Conservation (phyloP, 345 rosid species). For the Populus deltoides region DNA sequence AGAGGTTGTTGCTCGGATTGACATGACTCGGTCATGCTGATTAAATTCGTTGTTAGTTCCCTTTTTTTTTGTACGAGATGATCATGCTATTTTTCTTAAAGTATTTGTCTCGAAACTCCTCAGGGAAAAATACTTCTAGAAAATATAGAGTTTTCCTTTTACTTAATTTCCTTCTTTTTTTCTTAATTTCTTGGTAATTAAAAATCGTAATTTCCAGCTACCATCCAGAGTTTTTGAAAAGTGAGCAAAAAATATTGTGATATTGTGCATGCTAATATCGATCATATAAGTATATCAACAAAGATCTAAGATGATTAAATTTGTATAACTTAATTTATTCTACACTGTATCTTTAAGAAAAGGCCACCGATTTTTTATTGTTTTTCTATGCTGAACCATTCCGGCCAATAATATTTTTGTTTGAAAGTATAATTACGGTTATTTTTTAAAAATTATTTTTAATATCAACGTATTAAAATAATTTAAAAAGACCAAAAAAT, state of each 20-base stretch:
- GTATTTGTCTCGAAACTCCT: background rate
- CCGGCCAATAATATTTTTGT: background rate
- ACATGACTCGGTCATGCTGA: too few species aligned
- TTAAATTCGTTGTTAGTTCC: too few species aligned
- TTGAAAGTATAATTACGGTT: too few species aligned
- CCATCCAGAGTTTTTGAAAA: background rate
- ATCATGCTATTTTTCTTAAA: too few species aligned
- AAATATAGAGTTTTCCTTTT: background rate
- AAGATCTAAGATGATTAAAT: background rate
- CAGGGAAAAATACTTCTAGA: too few species aligned
- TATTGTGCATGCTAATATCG: background rate
- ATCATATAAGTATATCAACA: background rate
- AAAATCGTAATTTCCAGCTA: background rate
- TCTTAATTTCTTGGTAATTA: background rate
- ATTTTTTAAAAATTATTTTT: too few species aligned
- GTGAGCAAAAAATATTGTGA: background rate
- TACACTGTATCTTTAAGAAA: background rate
- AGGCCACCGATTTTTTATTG: background rate
- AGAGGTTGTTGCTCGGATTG: background rate
- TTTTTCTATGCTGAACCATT: background rate
- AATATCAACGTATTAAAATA: too few species aligned
- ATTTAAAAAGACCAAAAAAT: too few species aligned
- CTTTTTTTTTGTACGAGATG: background rate
- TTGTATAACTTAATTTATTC: background rate
- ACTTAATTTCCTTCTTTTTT: background rate